A percentile compares a stretch with the other conserved stretches of the same genome.
Evolutionary conservation across 192 early-diverging fungal species (phyloP).

Genomic region (Mortierella claussenii): DNA sequence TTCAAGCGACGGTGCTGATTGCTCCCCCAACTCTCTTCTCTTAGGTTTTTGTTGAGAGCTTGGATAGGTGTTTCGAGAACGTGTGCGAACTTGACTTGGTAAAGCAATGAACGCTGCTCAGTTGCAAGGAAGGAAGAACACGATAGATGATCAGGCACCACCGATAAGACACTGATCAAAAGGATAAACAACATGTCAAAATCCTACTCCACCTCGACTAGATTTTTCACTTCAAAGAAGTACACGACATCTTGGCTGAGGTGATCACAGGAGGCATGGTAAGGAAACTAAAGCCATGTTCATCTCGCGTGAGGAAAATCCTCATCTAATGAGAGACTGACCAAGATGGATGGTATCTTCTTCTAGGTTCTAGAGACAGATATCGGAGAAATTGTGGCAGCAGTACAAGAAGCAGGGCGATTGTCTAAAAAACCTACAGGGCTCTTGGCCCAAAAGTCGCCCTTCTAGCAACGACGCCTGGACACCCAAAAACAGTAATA

Average conservation of each 20-base stretch:
- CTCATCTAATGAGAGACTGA: neutral
- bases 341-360: neutral
- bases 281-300: constrained; percentile 9
- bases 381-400: constrained; percentile 76
- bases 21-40: neutral
- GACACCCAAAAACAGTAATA: too few species aligned
- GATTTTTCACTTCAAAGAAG: constrained; percentile 94
- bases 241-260: constrained; percentile 86
- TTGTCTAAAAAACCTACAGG: constrained; percentile 62
- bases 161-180: neutral
- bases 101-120: too few species aligned
- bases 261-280: constrained; percentile 93
- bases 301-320: too few species aligned
- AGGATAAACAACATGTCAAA: too few species aligned
- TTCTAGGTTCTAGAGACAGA: constrained; percentile 78
- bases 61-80: constrained; percentile 93
- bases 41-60: constrained; percentile 94
- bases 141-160: too few species aligned
- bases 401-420: constrained; percentile 73
- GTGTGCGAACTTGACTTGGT: constrained; percentile 97
- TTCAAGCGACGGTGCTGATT: too few species aligned
- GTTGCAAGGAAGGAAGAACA: too few species aligned
- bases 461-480: too few species aligned
- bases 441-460: constrained; percentile 45
- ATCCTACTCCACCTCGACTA: too few species aligned